Conservation (phyloP, 306 rosid genomes). For the Gillenia trifoliata region DNA sequence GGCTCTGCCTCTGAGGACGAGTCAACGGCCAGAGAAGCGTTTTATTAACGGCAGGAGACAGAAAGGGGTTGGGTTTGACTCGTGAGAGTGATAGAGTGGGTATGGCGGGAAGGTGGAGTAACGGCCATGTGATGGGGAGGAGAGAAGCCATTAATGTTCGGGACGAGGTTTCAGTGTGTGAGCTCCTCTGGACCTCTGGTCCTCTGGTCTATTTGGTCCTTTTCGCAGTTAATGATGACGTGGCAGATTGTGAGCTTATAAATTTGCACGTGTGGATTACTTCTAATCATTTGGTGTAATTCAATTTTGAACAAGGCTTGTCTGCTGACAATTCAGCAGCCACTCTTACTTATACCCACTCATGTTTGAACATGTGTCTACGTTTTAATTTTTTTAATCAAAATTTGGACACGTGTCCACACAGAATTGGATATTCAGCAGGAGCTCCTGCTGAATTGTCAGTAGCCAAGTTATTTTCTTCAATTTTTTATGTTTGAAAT, state of each 20-base stretch:
- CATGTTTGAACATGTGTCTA: no score
- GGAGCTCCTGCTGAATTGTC: no score
- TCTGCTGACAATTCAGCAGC: no score
- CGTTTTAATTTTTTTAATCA: no score
- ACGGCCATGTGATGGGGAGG: background rate
- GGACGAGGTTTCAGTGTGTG: background rate
- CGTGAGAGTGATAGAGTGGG: slow-evolving; percentile 1
- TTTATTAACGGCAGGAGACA: background rate
- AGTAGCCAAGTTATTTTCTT: no score
- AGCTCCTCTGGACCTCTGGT: background rate
- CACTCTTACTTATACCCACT: no score
- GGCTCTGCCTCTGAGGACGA: background rate
- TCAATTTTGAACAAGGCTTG: no score
- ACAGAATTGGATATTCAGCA: no score
- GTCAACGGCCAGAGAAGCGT: background rate
- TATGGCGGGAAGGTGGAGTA: slow-evolving; percentile 4
- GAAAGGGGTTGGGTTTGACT: background rate
- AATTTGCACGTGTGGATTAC: background rate
- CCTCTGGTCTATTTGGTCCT: background rate
- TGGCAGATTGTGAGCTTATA: background rate
- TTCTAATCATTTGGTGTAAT: no score
- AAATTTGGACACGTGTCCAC: no score
- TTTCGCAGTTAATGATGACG: background rate
- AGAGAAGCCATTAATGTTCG: slow-evolving; percentile 14
- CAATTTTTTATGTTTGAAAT: no score